Percentiles rank a stretch among this genome's conserved stretches.
Conservation (phyloP, 495 filamentous ascomycete species). For the Daldinia concentrica region DNA sequence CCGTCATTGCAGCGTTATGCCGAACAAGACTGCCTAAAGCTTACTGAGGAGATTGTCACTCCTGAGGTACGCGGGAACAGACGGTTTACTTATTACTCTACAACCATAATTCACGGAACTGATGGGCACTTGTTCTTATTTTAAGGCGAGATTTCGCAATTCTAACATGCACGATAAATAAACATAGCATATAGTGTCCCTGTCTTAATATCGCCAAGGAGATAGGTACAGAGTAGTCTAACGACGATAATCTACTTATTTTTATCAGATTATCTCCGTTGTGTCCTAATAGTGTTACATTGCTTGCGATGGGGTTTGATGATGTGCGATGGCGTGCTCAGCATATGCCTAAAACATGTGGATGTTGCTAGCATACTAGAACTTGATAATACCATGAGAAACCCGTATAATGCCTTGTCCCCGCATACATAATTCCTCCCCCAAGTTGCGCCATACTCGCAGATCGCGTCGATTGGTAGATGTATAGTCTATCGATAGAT, state of each 20-base stretch:
- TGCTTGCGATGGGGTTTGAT: constrained; percentile 13
- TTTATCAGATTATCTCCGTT: constrained; percentile 10
- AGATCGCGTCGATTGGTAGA: constrained; percentile 26
- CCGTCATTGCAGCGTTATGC: constrained; percentile 15
- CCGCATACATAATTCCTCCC: constrained; percentile 33
- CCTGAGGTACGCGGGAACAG: background rate
- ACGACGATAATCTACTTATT: background rate
- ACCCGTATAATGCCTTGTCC: constrained; percentile 13
- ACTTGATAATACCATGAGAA: background rate
- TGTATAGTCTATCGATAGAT: constrained; percentile 32
- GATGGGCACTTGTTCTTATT: constrained; percentile 2
- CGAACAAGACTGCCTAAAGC: background rate
- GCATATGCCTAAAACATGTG: constrained; percentile 7
- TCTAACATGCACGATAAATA: background rate
- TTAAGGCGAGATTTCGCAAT: background rate
- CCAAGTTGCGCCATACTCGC: constrained; percentile 35
- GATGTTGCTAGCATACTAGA: background rate
- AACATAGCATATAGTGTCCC: background rate
- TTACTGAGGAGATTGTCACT: background rate
- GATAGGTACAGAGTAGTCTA: background rate
- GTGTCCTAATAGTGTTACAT: constrained; percentile 18
- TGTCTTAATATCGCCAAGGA: constrained; percentile 2
- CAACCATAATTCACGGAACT: background rate
- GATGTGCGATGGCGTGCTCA: constrained; percentile 52
- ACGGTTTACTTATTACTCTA: background rate